These are phyloP conservation scores for Russula foetens DNA, from an alignment of 768 basidiomycete species.

Conservation along the genomic window DNA sequence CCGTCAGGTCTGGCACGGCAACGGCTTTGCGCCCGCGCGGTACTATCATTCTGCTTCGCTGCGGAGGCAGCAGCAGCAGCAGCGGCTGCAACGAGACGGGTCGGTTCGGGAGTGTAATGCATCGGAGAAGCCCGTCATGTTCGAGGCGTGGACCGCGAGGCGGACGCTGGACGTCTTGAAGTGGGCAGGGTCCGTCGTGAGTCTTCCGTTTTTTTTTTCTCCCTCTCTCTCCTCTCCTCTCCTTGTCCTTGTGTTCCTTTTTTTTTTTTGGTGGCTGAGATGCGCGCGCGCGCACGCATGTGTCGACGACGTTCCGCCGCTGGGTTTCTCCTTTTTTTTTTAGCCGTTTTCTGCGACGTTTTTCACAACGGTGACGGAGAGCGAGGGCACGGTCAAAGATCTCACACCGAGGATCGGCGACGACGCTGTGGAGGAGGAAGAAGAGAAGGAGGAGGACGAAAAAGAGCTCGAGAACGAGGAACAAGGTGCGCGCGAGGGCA, in stretches of 20 bases:
- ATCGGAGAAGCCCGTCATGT: slow-evolving; percentile 9
- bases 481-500: neutral
- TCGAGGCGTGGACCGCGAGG: slow-evolving; percentile 10
- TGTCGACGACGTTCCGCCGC: too few relatives aligned
- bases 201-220: neutral
- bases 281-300: too few relatives aligned
- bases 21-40: neutral
- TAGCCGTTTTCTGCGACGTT: slow-evolving; percentile 12
- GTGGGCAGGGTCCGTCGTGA: slow-evolving; percentile 11
- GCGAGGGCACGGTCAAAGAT: neutral
- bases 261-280: neutral
- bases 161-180: neutral
- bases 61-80: neutral
- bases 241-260: neutral
- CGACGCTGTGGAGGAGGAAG: neutral
- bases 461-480: too few relatives aligned
- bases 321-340: neutral
- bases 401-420: neutral
- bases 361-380: neutral
- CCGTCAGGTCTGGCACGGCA: neutral
- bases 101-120: too few relatives aligned
- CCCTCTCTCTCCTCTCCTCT: too few relatives aligned
- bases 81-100: neutral
- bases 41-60: neutral
- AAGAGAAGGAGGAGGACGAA: neutral